A percentile compares a stretch with the other conserved stretches of the same genome.
These are phyloP conservation scores for Noccaea caerulescens DNA, from an alignment of 345 rosid species.

Conservation along the genomic window DNA sequence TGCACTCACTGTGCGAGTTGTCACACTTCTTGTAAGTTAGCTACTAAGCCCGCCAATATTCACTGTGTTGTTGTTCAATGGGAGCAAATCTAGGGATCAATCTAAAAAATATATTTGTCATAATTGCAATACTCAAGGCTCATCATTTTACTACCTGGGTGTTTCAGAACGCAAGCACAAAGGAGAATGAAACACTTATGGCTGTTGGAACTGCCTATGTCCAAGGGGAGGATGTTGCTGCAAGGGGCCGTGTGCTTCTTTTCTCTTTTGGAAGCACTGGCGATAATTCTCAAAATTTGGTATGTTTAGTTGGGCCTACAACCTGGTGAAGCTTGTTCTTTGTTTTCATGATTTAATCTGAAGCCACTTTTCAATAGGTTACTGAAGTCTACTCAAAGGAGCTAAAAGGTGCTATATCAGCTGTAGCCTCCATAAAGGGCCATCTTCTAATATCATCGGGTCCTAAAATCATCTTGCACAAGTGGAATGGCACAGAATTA, in stretches of 20 bases:
- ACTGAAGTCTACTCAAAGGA: conserved; percentile 94
- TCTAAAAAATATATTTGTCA: conserved; percentile 9
- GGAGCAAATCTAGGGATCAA: conserved; percentile 23
- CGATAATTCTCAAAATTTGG: conserved; percentile 72
- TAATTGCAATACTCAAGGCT: conserved; percentile 27
- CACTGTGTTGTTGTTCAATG: conserved; percentile 21
- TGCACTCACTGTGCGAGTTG: conserved; percentile 93
- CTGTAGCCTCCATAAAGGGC: conserved; percentile 98
- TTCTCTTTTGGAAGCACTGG: conserved; percentile 69
- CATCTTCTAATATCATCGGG: conserved; percentile 93
- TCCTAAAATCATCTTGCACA: conserved; percentile 90
- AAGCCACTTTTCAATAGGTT: conserved; percentile 53
- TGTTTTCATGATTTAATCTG: conserved; percentile 22
- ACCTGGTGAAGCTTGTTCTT: conserved; percentile 3
- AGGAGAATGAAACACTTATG: conserved; percentile 86
- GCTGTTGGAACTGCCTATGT: conserved; percentile 97
- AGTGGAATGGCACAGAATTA: conserved; percentile 90
- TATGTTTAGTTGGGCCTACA: conserved; percentile 38
- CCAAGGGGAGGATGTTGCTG: conserved; percentile 99
- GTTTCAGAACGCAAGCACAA: conserved; percentile 76
- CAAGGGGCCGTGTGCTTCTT: conserved; percentile 91
- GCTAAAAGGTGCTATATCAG: conserved; percentile 96
- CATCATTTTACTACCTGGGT: conserved; percentile 27
- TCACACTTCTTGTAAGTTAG: conserved; percentile 78
- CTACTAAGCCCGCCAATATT: conserved; percentile 29